Conservation (phyloP, 257 asterid genomes). For the Henckelia pumila region DNA sequence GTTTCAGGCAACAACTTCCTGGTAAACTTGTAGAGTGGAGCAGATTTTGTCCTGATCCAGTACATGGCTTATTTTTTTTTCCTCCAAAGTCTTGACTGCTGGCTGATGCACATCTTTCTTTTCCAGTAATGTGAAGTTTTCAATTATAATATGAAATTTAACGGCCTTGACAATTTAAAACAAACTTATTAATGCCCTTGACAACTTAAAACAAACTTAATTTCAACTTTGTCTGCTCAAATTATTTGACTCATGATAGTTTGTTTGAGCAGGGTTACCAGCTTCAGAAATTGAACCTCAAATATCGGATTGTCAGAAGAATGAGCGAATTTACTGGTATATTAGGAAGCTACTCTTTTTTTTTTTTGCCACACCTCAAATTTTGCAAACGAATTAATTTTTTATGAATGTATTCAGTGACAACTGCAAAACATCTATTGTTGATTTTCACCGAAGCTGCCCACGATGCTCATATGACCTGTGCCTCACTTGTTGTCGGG, state of each 20-base stretch:
- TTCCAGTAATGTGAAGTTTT: conserved; percentile 1
- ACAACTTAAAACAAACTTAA: not conserved
- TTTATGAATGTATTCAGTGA: conserved; percentile 48
- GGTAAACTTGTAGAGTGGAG: not conserved
- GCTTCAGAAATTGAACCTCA: conserved; percentile 44
- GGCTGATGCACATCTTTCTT: not conserved
- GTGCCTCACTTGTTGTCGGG: conserved; percentile 78
- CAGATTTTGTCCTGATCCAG: conserved; percentile 6
- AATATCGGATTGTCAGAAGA: conserved; percentile 23
- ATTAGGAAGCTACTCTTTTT: conserved; percentile 5
- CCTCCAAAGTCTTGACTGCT: not conserved
- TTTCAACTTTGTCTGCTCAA: not conserved
- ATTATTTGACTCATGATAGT: conserved; percentile 11
- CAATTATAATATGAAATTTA: not conserved
- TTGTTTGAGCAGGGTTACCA: conserved; percentile 48
- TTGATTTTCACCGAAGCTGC: conserved; percentile 77
- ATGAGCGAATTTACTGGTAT: conserved; percentile 75
- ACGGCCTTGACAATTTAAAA: no score
- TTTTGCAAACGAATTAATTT: conserved; percentile 8
- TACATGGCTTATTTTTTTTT: conserved; percentile 5
- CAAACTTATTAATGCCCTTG: not conserved
- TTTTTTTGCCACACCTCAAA: conserved; percentile 4
- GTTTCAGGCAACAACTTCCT: not conserved
- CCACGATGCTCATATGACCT: conserved; percentile 65
- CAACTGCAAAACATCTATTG: conserved; percentile 69